phyloP scores from a whole-genome alignment of 2,329 filamentous ascomycete species.

The Coniella vitis region DNA sequence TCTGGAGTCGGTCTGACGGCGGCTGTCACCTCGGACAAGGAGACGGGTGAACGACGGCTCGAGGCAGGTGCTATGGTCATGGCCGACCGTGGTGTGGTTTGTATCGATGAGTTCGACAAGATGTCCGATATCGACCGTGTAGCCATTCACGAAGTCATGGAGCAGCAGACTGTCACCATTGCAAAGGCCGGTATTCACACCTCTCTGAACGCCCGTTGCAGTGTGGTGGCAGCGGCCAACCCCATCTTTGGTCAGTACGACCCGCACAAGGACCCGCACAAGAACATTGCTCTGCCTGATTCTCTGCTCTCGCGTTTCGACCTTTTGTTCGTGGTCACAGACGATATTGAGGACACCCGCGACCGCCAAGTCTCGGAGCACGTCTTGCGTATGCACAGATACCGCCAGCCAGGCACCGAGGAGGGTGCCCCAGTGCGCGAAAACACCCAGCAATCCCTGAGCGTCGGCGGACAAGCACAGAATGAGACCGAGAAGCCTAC shows the following conservation, averaged over 20 bases:
- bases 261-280: conserved; percentile 95
- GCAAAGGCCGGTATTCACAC: conserved; percentile 98
- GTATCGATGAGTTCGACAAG: conserved; percentile 99
- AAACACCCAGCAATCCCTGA: conserved; percentile 73
- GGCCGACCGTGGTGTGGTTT: conserved; percentile 91
- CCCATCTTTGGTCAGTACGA: conserved; percentile 98
- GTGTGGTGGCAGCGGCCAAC: conserved; percentile 92
- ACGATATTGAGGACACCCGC: conserved; percentile 91
- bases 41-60: conserved; percentile 88
- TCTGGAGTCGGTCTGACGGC: conserved; percentile 97
- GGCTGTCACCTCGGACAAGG: conserved; percentile 92
- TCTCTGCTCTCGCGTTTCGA: conserved; percentile 97
- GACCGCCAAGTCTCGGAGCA: conserved; percentile 93
- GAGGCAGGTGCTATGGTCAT: conserved; percentile 99
- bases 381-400: conserved; percentile 93
- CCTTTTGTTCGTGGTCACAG: conserved; percentile 93
- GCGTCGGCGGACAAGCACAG: conserved; percentile 77
- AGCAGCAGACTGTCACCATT: conserved; percentile 98
- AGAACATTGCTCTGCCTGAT: conserved; percentile 95
- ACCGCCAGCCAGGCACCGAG: conserved; percentile 85
- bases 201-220: conserved; percentile 91
- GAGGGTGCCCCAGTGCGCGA: conserved; percentile 93
- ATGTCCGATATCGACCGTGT: conserved; percentile 98
- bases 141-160: conserved; percentile 99
- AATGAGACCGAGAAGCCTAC: conserved; percentile 67